These are phyloP conservation scores for Kingdonia uniflora DNA, from an alignment of 164 flowering plant species.

Conservation along the genomic window DNA sequence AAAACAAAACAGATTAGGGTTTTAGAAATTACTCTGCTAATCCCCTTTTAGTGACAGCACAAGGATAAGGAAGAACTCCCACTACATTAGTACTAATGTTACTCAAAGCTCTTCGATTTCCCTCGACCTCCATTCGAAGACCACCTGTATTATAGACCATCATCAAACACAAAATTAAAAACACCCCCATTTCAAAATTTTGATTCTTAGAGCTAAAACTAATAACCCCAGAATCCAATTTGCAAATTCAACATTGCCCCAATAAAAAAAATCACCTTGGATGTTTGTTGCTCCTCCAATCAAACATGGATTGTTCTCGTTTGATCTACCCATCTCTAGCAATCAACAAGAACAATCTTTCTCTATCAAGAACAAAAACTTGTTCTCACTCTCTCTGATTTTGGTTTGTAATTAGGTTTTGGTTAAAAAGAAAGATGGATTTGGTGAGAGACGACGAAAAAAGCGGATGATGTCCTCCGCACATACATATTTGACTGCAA, in stretches of 20 bases:
- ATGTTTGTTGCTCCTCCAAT: conserved; percentile 21
- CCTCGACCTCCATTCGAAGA: conserved; percentile 28
- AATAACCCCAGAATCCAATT: not conserved
- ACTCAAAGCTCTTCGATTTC: conserved; percentile 63
- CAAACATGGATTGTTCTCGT: conserved; percentile 53
- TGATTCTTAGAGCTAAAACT: conserved; percentile 5
- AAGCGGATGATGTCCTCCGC: conserved; percentile 50
- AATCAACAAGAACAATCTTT: not conserved
- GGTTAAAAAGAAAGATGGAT: conserved; percentile 2
- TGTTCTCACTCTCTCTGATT: conserved; percentile 1
- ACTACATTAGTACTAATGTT: conserved; percentile 42
- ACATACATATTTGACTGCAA: conserved; percentile 33
- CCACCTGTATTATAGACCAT: conserved; percentile 12
- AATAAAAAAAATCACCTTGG: not conserved
- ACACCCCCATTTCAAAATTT: not conserved
- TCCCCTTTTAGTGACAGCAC: conserved; percentile 44
- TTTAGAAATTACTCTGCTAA: conserved; percentile 31
- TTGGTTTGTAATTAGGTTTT: not conserved
- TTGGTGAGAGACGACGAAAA: conserved; percentile 21
- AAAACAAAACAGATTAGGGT: conserved; percentile 2
- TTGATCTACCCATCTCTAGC: conserved; percentile 52
- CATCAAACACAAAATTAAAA: conserved; percentile 5
- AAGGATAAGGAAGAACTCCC: conserved; percentile 45
- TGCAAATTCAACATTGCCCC: not conserved
- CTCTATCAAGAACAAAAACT: not conserved